These are phyloP conservation scores for Erodium chrysanthum DNA, from an alignment of 441 rosid species.

Conservation along the genomic window DNA sequence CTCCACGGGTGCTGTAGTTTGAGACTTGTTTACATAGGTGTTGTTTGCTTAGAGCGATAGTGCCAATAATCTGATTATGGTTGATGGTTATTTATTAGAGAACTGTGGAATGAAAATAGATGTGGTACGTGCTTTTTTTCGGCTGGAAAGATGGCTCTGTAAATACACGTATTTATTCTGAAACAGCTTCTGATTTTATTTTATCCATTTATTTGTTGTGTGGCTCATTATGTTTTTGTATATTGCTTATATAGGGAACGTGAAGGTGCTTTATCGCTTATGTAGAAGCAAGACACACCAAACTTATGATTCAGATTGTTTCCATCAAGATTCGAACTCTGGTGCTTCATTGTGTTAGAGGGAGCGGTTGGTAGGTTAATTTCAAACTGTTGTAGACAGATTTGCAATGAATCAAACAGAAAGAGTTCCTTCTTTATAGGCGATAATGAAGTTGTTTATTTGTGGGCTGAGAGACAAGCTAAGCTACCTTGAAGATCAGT, in stretches of 20 bases:
- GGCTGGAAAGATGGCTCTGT: too few relatives aligned
- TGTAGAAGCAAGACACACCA: too few relatives aligned
- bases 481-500: neutral
- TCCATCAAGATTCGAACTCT: neutral
- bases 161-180: too few relatives aligned
- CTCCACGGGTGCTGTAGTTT: constrained; percentile 15
- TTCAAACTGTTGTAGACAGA: too few relatives aligned
- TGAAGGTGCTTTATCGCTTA: constrained; percentile 25
- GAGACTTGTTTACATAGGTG: constrained; percentile 16
- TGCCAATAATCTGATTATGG: constrained; percentile 20
- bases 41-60: constrained; percentile 16
- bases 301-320: too few relatives aligned
- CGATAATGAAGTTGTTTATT: neutral
- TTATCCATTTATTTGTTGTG: neutral
- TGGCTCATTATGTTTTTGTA: constrained; percentile 1
- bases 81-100: constrained; percentile 11
- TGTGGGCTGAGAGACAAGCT: neutral
- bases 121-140: constrained; percentile 1
- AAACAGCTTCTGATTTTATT: too few relatives aligned
- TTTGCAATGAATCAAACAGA: too few relatives aligned
- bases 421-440: neutral
- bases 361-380: neutral
- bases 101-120: constrained; percentile 14
- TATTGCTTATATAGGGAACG: constrained; percentile 17
- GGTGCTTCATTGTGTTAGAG: neutral